Evolutionary conservation across 306 rosid genomes (phyloP).

Genomic region (Cotoneaster glaucophyllus): DNA sequence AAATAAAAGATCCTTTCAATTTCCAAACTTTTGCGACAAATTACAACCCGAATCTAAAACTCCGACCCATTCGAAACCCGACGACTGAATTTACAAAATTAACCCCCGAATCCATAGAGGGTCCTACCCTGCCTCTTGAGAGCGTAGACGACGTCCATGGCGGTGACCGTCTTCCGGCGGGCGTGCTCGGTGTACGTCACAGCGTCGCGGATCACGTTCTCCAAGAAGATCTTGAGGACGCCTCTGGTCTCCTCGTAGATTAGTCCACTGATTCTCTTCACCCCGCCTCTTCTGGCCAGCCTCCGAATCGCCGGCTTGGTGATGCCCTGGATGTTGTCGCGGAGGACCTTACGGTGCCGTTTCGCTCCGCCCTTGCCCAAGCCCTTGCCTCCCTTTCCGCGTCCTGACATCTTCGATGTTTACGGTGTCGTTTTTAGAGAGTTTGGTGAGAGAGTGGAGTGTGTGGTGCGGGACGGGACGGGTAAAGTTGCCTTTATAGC

Average conservation of each 20-base stretch:
- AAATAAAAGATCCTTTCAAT: not conserved
- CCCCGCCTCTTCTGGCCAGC: constrained; percentile 30
- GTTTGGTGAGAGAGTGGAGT: not conserved
- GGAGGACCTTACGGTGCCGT: constrained; percentile 27
- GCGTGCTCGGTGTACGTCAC: constrained; percentile 24
- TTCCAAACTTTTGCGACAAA: not conserved
- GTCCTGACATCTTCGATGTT: constrained; percentile 14
- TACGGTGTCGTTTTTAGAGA: not conserved
- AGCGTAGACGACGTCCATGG: constrained; percentile 34
- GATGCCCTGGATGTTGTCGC: constrained; percentile 36
- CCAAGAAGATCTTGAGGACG: constrained; percentile 27
- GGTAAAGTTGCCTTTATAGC: too few species aligned
- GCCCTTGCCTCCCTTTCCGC: constrained; percentile 39
- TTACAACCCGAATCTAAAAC: not conserved
- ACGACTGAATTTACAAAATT: not conserved
- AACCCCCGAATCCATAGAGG: constrained; percentile 31
- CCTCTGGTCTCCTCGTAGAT: constrained; percentile 31
- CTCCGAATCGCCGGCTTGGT: constrained; percentile 31
- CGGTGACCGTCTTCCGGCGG: constrained; percentile 26
- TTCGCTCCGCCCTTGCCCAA: constrained; percentile 38
- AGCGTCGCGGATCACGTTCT: constrained; percentile 28
- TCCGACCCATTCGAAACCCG: not conserved
- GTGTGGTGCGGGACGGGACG: not conserved
- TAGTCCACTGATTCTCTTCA: constrained; percentile 30
- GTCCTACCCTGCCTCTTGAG: constrained; percentile 34